phyloP scores from a whole-genome alignment of 2,329 filamentous ascomycete species.

The Graphilbum ipis-grandicollis region DNA sequence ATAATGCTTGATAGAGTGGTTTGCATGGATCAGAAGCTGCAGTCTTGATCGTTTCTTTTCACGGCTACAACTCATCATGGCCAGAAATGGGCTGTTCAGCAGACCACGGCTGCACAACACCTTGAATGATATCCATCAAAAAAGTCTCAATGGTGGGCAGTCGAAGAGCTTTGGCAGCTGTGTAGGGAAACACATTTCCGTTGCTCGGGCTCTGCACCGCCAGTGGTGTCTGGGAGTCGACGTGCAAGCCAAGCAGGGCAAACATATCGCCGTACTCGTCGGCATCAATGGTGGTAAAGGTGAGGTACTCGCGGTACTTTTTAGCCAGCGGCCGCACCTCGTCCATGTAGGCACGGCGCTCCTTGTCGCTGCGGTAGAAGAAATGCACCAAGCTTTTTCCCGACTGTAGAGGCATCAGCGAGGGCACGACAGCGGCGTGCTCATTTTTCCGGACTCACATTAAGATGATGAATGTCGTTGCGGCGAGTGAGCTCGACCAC shows the following conservation, averaged over 20 bases:
- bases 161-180: too few relatives aligned
- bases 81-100: too few relatives aligned
- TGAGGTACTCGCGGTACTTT: conserved; percentile 27
- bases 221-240: conserved; percentile 14
- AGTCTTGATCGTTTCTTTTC: too few relatives aligned
- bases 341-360: conserved; percentile 18
- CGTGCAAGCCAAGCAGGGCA: conserved; percentile 19
- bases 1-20: too few relatives aligned
- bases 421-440: too few relatives aligned
- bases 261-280: conserved; percentile 27
- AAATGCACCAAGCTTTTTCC: conserved; percentile 16
- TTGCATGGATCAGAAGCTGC: too few relatives aligned
- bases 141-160: too few relatives aligned
- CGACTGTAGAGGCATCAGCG: too few relatives aligned
- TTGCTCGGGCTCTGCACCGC: conserved; percentile 26
- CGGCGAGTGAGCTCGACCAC: conserved; percentile 26
- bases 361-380: conserved; percentile 14
- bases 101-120: too few relatives aligned
- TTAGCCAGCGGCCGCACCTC: conserved; percentile 23
- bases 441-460: too few relatives aligned
- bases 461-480: conserved; percentile 24
- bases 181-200: conserved; percentile 26
- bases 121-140: too few relatives aligned
- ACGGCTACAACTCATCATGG: too few relatives aligned
- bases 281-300: conserved; percentile 28